Evolutionary conservation across 306 rosid species (phyloP).

Genomic region (Aeschynomene evenia): DNA sequence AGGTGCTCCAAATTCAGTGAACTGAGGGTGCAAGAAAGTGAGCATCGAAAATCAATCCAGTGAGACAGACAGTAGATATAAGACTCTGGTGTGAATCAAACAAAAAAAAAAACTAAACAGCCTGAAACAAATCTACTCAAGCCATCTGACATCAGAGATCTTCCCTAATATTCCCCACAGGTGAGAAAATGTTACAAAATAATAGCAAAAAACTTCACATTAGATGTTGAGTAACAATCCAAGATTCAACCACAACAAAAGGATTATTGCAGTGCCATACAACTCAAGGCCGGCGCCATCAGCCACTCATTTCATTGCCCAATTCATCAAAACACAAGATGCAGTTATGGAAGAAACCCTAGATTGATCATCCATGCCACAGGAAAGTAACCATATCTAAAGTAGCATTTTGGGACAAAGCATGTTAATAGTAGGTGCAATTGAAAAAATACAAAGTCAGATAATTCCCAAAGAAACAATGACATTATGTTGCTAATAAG

Average conservation of each 20-base stretch:
- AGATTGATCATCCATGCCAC: not conserved
- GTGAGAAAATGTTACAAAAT: not conserved
- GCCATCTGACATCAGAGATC: not conserved
- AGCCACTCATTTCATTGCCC: not conserved
- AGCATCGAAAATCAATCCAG: constrained; percentile 22
- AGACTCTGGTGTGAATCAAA: not conserved
- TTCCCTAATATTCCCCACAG: not conserved
- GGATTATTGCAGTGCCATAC: not conserved
- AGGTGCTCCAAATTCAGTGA: constrained; percentile 65
- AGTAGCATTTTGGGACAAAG: not conserved
- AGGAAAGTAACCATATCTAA: not conserved
- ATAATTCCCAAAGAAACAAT: not conserved
- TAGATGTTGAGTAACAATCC: not conserved
- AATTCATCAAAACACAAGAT: constrained; percentile 5
- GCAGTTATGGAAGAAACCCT: constrained; percentile 2
- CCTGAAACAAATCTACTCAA: constrained; percentile 1
- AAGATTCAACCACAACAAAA: not conserved
- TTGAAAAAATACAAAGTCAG: not conserved
- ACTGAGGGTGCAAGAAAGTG: constrained; percentile 48
- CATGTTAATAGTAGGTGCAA: not conserved
- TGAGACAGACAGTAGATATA: constrained; percentile 5
- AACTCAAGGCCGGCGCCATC: not conserved
- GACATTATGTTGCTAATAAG: not conserved
- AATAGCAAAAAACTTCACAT: not conserved
- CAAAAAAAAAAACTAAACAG: not conserved